Percentiles rank a stretch among this genome's conserved stretches.
Conservation (phyloP, 192 early-diverging fungal species). For the Obelidium mucronatum region DNA sequence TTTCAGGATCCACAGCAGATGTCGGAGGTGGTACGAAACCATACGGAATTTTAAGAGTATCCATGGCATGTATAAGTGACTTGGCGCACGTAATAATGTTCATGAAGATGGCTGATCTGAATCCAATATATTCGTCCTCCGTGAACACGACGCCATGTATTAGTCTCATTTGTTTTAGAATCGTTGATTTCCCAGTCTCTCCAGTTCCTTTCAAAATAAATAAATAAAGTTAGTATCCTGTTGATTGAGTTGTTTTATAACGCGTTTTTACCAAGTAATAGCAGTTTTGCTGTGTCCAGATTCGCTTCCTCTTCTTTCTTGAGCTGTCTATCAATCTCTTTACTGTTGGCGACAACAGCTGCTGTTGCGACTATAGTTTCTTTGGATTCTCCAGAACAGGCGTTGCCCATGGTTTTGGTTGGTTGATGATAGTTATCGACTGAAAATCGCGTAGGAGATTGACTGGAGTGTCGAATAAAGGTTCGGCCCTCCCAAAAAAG, state of each 20-base stretch:
- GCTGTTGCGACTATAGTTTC: slow-evolving; percentile 34
- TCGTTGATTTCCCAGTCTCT: slow-evolving; percentile 58
- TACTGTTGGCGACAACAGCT: slow-evolving; percentile 64
- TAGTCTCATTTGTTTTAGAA: slow-evolving; percentile 57
- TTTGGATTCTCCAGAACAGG: slow-evolving; percentile 16
- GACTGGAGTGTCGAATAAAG: too few species aligned
- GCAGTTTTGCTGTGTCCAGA: slow-evolving; percentile 41
- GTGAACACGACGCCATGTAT: slow-evolving; percentile 49
- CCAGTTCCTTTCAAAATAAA: slow-evolving; percentile 42
- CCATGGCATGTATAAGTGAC: slow-evolving; percentile 50
- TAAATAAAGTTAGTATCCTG: neutral
- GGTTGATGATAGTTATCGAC: neutral
- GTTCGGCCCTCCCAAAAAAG: neutral
- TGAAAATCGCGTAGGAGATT: neutral
- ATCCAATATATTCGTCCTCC: slow-evolving; percentile 42
- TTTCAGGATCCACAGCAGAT: neutral
- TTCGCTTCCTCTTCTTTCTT: slow-evolving; percentile 48
- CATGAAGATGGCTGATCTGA: slow-evolving; percentile 41
- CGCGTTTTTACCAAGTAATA: slow-evolving; percentile 40
- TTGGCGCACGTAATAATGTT: slow-evolving; percentile 47
- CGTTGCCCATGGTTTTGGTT: slow-evolving; percentile 20
- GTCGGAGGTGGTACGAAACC: slow-evolving; percentile 58
- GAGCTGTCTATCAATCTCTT: slow-evolving; percentile 60
- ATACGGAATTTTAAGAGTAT: slow-evolving; percentile 41
- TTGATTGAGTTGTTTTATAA: neutral